Evolutionary conservation across 768 basidiomycete species (phyloP), one percentile per base, ranked within the genome.

Genomic region (Pisolithus sp.): DNA sequence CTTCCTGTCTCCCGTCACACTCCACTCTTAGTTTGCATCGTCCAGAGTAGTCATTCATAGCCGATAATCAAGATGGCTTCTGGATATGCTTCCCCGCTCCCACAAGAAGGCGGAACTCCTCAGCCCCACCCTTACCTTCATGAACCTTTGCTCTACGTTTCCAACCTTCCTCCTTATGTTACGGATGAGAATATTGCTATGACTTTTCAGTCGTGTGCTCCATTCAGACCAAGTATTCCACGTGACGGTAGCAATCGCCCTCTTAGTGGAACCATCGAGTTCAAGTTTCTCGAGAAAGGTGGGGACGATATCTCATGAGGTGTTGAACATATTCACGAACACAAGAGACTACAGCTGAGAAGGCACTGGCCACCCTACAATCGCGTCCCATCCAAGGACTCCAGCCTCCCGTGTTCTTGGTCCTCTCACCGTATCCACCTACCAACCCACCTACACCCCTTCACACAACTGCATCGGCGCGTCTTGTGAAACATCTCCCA

Each of bases 401-500:
- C 21, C 68, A 73, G 18, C 82, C 85, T 2, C 72, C 81, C 3
- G 80, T 83, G 2, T 69, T 73, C 49, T 74, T 93, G 44, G 76
- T 83, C 20, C 75, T 93, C 41, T 92, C 91, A 2, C 89, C 91
- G 2, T 93, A 88, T 65, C 88, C 89, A 2, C 85, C 86, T 4
- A 88, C 89, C 2, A 81, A 72, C 41, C 86, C 86, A 3, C 85
- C 89, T 5, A 83, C 85, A 3, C 76, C 83, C 0, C 74, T 90
- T 17, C 87, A 90, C 0, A 81, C 89, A 0, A 81, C 77, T 24
- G 90, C 92, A 9, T 71, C 78, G 18, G 88, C 91, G 2, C 82
- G 91, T 34, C 75, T 93, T 37, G 80, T 95, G 57, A 93, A 93
- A 67, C 86, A 92, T 55, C 81, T 95, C 17, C 89, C 91, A 1